Evolutionary conservation across 352 stramenopile species (phyloP).

Genomic region (Phytophthora palmivora): DNA sequence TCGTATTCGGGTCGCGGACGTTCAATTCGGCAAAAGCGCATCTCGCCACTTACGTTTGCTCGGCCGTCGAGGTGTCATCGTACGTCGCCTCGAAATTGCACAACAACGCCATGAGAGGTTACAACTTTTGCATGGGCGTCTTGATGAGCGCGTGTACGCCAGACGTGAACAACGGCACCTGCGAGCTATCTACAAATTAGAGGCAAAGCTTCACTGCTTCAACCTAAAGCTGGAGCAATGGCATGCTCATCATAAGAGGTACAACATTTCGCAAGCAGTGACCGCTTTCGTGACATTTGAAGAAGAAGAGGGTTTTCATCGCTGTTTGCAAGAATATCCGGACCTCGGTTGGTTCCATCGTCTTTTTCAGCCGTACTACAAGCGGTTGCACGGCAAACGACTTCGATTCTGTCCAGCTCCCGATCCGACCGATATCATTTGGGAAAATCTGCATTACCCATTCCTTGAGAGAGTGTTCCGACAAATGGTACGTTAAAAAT

Average conservation of each 20-base stretch:
- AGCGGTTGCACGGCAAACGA: slow-evolving; percentile 74
- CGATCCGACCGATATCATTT: slow-evolving; percentile 86
- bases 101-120: slow-evolving; percentile 77
- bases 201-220: slow-evolving; percentile 52
- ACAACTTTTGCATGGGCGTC: slow-evolving; percentile 53
- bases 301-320: slow-evolving; percentile 80
- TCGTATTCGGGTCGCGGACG: slow-evolving; percentile 70
- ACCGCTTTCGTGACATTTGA: slow-evolving; percentile 89
- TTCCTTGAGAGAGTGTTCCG: slow-evolving; percentile 65
- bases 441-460: slow-evolving; percentile 82
- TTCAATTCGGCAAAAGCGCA: slow-evolving; percentile 79
- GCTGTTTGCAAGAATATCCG: slow-evolving; percentile 82
- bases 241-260: slow-evolving; percentile 41
- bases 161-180: slow-evolving; percentile 52
- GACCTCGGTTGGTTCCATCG: slow-evolving; percentile 77
- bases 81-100: slow-evolving; percentile 69
- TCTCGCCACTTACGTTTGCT: slow-evolving; percentile 71
- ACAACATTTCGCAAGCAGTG: slow-evolving; percentile 57
- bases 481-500: slow-evolving; percentile 51
- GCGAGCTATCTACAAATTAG: slow-evolving; percentile 51
- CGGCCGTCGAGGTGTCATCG: slow-evolving; percentile 60
- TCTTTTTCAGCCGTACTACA: slow-evolving; percentile 71
- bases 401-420: slow-evolving; percentile 74
- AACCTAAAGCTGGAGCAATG: slow-evolving; percentile 57
- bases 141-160: slow-evolving; percentile 48